phyloP scores from a whole-genome alignment of 1,284 basidiomycete species.

The Cutaneotrichosporon sp. region DNA sequence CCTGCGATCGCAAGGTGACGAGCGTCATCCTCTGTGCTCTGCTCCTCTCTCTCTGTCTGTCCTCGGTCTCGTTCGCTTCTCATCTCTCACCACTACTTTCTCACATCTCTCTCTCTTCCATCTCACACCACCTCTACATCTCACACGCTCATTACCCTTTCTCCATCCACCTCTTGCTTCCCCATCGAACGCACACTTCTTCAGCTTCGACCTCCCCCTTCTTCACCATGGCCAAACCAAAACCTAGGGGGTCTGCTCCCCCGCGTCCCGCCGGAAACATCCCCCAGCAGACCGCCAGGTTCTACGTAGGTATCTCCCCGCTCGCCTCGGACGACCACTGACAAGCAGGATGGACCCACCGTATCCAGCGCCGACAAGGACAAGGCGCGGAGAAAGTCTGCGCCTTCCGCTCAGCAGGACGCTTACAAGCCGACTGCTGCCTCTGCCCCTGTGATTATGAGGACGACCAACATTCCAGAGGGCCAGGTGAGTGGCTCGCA shows the following conservation, averaged over 20 bases:
- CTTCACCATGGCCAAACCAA: constrained; percentile 2
- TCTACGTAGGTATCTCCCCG: constrained; percentile 17
- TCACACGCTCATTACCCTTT: background rate
- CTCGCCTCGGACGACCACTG: background rate
- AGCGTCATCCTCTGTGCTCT: background rate
- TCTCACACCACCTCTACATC: background rate
- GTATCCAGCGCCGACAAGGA: background rate
- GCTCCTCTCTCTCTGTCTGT: background rate
- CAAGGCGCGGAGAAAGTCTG: constrained; percentile 3
- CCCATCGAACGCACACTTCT: background rate
- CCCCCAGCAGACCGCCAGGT: constrained; percentile 12
- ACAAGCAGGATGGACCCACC: background rate
- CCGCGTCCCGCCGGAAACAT: background rate
- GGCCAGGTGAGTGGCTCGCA: background rate
- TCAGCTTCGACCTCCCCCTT: background rate
- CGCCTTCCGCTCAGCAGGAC: background rate
- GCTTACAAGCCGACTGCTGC: background rate
- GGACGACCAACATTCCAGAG: background rate
- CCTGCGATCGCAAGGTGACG: too few relatives aligned
- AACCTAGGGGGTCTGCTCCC: constrained; percentile 6
- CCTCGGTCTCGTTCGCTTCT: too few relatives aligned
- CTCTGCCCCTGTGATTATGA: background rate
- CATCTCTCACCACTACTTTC: too few relatives aligned
- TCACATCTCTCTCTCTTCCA: background rate
- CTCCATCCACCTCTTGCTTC: background rate